A percentile compares a stretch with the other conserved stretches of the same genome.
phyloP scores from a whole-genome alignment of 805 yeast species.

The Candida pini region DNA sequence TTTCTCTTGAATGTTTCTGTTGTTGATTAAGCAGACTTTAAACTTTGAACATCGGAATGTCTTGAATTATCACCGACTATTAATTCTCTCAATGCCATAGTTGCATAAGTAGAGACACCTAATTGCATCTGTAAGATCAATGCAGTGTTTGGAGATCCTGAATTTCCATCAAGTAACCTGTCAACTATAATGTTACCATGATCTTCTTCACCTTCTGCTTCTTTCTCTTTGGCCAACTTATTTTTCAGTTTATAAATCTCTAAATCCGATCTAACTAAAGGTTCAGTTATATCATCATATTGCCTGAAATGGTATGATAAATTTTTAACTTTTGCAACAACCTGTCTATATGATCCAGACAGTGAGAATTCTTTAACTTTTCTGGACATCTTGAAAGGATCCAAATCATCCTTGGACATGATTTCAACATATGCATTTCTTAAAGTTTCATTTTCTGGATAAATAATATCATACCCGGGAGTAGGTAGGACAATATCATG shows the following conservation, averaged over 20 bases:
- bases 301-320: constrained; percentile 57
- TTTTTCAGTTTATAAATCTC: constrained; percentile 39
- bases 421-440: constrained; percentile 57
- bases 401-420: constrained; percentile 78
- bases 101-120: constrained; percentile 88
- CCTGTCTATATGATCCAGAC: constrained; percentile 80
- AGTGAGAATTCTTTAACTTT: constrained; percentile 83
- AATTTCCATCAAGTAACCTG: constrained; percentile 27
- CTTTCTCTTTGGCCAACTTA: constrained; percentile 8
- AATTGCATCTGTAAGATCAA: constrained; percentile 71
- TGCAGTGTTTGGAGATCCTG: constrained; percentile 51
- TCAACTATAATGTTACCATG: constrained; percentile 8
- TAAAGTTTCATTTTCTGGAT: constrained; percentile 66
- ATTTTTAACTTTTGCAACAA: constrained; percentile 60
- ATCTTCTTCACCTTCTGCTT: constrained; percentile 7
- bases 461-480: constrained; percentile 89
- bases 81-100: constrained; percentile 93
- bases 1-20: too few species aligned
- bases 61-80: constrained; percentile 64
- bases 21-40: too few species aligned
- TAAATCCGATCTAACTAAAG: constrained; percentile 74
- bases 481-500: constrained; percentile 91
- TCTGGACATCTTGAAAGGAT: constrained; percentile 81
- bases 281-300: constrained; percentile 61
- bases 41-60: constrained; percentile 22